Evolutionary conservation across 192 early-diverging fungal genomes (phyloP).

Genomic region (Spizellomyces punctatus): DNA sequence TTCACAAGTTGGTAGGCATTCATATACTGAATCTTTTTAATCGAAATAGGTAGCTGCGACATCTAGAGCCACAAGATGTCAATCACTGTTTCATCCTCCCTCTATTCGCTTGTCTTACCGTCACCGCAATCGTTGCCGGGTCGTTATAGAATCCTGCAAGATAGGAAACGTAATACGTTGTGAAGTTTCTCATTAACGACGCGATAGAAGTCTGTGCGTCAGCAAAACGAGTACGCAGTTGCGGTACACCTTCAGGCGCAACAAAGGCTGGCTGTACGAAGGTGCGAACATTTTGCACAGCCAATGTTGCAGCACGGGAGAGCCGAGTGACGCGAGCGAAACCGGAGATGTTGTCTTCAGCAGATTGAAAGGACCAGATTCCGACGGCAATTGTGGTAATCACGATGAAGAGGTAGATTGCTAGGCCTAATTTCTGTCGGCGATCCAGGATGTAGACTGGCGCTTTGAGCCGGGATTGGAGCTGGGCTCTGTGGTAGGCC

Average conservation of each 20-base stretch:
- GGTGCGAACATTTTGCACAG: not conserved
- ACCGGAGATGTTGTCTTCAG: slow-evolving; percentile 6
- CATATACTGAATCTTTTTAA: not conserved
- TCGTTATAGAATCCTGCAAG: slow-evolving; percentile 17
- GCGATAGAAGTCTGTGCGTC: not conserved
- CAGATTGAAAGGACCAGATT: slow-evolving; percentile 3
- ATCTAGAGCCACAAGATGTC: not conserved
- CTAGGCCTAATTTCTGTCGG: slow-evolving; percentile 12
- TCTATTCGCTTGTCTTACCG: slow-evolving; percentile 3
- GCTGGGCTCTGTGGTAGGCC: slow-evolving; percentile 21
- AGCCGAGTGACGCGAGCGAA: slow-evolving; percentile 24
- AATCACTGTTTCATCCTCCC: not conserved
- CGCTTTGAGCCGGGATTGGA: slow-evolving; percentile 26
- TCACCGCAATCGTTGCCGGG: not conserved
- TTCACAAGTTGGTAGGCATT: slow-evolving; percentile 23
- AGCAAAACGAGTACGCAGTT: not conserved
- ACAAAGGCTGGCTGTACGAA: not conserved
- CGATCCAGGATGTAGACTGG: slow-evolving; percentile 15
- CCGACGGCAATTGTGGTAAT: slow-evolving; percentile 21
- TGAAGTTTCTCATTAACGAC: not conserved
- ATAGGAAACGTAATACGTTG: slow-evolving; percentile 14
- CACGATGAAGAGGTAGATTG: slow-evolving; percentile 16
- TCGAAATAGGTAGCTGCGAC: slow-evolving; percentile 7
- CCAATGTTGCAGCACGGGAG: not conserved
- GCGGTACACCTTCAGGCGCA: not conserved